phyloP scores from a whole-genome alignment of 805 yeast genomes.

The Candida montana region DNA sequence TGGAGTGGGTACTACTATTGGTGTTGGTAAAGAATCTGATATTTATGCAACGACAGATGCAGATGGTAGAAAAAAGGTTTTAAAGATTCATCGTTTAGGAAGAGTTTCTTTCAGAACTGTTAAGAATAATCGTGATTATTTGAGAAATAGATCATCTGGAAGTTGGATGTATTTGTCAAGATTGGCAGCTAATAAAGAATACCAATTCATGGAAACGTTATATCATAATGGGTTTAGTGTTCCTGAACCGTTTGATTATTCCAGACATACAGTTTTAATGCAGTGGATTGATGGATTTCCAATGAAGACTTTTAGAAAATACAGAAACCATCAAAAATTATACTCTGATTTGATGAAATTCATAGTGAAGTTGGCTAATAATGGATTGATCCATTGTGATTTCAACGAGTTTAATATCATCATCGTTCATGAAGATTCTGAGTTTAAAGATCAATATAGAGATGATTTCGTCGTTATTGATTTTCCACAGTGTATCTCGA shows the following conservation, averaged over 20 bases:
- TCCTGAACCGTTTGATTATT: constrained; percentile 83
- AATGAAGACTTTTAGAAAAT: constrained; percentile 76
- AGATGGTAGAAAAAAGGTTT: constrained; percentile 59
- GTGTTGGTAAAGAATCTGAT: constrained; percentile 97
- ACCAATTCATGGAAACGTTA: constrained; percentile 76
- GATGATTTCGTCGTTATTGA: constrained; percentile 86
- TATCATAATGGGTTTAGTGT: constrained; percentile 74
- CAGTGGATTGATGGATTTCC: constrained; percentile 85
- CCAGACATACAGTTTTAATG: constrained; percentile 92
- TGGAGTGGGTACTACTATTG: constrained; percentile 82
- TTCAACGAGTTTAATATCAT: constrained; percentile 95
- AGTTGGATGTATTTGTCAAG: constrained; percentile 92
- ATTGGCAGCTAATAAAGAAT: constrained; percentile 90
- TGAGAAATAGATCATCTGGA: constrained; percentile 62
- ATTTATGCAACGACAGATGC: constrained; percentile 76
- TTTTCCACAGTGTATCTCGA: constrained; percentile 96
- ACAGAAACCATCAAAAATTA: constrained; percentile 60
- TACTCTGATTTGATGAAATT: constrained; percentile 86
- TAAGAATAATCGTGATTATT: constrained; percentile 88
- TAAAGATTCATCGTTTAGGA: constrained; percentile 91
- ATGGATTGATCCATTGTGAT: constrained; percentile 95
- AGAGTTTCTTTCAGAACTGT: constrained; percentile 90
- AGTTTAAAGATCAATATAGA: constrained; percentile 39
- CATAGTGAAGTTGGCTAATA: constrained; percentile 74
- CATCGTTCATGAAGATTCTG: constrained; percentile 57